These are phyloP conservation scores for Naegleria gruberi DNA, from an alignment of 208 protist species.

Conservation along the genomic window DNA sequence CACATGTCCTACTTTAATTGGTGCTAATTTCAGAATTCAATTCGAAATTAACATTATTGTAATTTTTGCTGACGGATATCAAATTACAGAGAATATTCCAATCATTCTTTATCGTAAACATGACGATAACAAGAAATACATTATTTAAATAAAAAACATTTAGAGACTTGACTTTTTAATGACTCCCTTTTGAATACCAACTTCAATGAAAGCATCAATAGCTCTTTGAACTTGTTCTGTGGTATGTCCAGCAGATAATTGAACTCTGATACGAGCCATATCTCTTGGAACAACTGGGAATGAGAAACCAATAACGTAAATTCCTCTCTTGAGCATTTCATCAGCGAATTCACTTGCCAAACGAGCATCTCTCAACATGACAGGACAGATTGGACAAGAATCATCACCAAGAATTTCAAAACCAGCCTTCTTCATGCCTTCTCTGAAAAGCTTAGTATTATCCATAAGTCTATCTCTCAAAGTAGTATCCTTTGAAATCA, in stretches of 20 bases:
- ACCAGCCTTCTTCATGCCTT: conserved; percentile 52
- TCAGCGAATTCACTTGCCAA: conserved; percentile 65
- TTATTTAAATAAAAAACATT: neutral
- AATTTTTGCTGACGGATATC: conserved; percentile 51
- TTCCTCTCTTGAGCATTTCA: conserved; percentile 61
- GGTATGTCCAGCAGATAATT: conserved; percentile 71
- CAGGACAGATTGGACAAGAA: conserved; percentile 62
- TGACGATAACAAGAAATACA: neutral
- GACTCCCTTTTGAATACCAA: conserved; percentile 50
- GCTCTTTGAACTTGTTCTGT: conserved; percentile 53
- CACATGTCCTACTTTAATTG: conserved; percentile 57
- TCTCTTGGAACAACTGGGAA: conserved; percentile 71
- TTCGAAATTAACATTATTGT: conserved; percentile 74
- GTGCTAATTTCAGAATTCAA: conserved; percentile 62
- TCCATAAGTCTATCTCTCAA: conserved; percentile 40
- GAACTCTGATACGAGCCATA: conserved; percentile 65
- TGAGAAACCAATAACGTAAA: conserved; percentile 77
- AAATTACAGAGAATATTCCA: conserved; percentile 74
- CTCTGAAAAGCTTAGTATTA: conserved; percentile 64
- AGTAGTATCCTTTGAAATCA: conserved; percentile 35
- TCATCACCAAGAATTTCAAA: conserved; percentile 55
- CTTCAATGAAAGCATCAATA: conserved; percentile 62
- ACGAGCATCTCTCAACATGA: conserved; percentile 61
- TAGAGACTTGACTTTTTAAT: conserved; percentile 26
- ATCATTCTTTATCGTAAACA: conserved; percentile 49